These are phyloP conservation scores for Echinosophora koreensis DNA, from an alignment of 306 rosid species.

Conservation along the genomic window DNA sequence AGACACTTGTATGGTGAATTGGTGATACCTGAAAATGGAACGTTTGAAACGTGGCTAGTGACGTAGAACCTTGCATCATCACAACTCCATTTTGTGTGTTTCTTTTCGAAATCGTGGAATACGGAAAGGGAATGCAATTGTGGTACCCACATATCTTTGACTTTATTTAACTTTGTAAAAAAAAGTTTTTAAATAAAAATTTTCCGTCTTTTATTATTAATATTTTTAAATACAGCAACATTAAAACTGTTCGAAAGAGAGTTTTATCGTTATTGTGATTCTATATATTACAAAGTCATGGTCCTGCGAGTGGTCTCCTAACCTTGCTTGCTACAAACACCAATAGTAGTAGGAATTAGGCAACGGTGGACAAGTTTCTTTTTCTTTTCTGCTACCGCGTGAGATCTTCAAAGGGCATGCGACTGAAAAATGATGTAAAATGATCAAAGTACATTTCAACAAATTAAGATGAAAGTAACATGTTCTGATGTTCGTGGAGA, in stretches of 20 bases:
- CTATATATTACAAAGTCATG: too few species aligned
- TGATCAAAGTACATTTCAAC: conserved; percentile 27
- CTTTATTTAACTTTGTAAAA: neutral
- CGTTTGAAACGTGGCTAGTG: conserved; percentile 33
- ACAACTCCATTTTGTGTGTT: neutral
- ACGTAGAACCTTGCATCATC: conserved; percentile 32
- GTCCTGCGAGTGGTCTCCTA: conserved; percentile 2
- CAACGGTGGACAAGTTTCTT: conserved; percentile 19
- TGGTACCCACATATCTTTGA: neutral
- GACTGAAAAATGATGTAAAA: conserved; percentile 14
- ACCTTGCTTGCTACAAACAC: conserved; percentile 42
- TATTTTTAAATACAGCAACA: too few species aligned
- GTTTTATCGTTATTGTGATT: too few species aligned
- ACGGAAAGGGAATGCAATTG: neutral
- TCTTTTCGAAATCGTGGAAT: neutral
- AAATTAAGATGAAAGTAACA: neutral
- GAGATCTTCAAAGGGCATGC: conserved; percentile 12
- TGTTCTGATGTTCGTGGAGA: neutral
- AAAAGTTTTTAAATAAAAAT: neutral
- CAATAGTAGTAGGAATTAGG: conserved; percentile 16
- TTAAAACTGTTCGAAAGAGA: too few species aligned
- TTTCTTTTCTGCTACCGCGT: conserved; percentile 43
- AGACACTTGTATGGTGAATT: neutral
- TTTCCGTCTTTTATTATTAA: neutral
- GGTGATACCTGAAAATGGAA: neutral